A percentile compares a stretch with the other conserved stretches of the same genome.
Evolutionary conservation across 164 flowering plant species (phyloP).

Genomic region (Kalanchoe fedtschenkoi): DNA sequence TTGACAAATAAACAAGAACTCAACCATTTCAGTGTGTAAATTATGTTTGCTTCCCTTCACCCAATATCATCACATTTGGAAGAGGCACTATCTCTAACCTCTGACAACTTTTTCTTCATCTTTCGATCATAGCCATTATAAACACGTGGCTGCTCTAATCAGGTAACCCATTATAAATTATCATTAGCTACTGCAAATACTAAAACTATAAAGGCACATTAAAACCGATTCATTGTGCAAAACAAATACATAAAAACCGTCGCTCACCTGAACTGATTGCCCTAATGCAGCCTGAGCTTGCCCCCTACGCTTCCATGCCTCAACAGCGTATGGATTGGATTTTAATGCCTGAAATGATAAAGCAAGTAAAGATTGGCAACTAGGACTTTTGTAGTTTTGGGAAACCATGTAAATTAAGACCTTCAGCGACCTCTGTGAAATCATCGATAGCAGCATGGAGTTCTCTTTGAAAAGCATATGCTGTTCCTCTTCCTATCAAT

Average conservation of each 20-base stretch:
- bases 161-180: no score
- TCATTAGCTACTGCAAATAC: no score
- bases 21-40: no score
- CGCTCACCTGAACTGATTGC: conserved; percentile 59
- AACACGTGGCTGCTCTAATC: no score
- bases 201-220: no score
- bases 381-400: background rate
- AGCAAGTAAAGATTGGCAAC: background rate
- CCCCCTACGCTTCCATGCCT: conserved; percentile 98
- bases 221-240: background rate
- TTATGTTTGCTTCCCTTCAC: no score
- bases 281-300: conserved; percentile 98
- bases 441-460: conserved; percentile 80
- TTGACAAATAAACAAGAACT: no score
- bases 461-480: conserved; percentile 86
- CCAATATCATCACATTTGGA: no score
- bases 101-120: no score
- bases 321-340: conserved; percentile 76
- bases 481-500: conserved; percentile 94
- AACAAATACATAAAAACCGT: background rate
- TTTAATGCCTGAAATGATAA: conserved; percentile 52
- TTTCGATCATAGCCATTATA: no score
- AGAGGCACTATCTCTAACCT: no score
- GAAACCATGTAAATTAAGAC: background rate
- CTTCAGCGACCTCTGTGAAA: conserved; percentile 59